Evolutionary conservation across 108 stramenopile genomes (phyloP).

Genomic region (Skeletonema marinoi): DNA sequence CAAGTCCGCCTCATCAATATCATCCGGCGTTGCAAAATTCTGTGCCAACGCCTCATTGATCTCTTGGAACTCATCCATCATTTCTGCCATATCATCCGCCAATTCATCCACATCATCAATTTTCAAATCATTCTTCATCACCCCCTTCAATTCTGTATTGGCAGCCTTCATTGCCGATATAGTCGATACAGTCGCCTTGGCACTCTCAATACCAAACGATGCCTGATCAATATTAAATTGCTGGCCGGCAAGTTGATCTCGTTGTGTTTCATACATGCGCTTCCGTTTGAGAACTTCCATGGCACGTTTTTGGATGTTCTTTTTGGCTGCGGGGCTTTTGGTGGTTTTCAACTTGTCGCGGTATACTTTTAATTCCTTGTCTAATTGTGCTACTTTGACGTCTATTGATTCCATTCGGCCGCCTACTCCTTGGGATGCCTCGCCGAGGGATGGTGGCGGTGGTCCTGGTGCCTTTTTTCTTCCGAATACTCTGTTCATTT

Average conservation of each 20-base stretch:
- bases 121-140: slow-evolving; percentile 89
- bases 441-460: slow-evolving; percentile 76
- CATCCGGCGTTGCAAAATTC: slow-evolving; percentile 93
- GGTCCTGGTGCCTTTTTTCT: slow-evolving; percentile 77
- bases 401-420: slow-evolving; percentile 72
- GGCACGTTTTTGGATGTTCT: slow-evolving; percentile 85
- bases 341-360: slow-evolving; percentile 89
- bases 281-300: slow-evolving; percentile 95
- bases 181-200: slow-evolving; percentile 91
- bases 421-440: slow-evolving; percentile 71
- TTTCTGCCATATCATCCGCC: slow-evolving; percentile 89
- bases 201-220: slow-evolving; percentile 91
- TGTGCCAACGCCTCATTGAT: slow-evolving; percentile 94
- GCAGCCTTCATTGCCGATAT: slow-evolving; percentile 97
- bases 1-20: slow-evolving; percentile 95
- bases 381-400: slow-evolving; percentile 77
- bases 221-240: slow-evolving; percentile 98
- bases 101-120: slow-evolving; percentile 95
- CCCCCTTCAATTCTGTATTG: slow-evolving; percentile 81
- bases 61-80: slow-evolving; percentile 95
- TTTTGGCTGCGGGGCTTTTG: slow-evolving; percentile 72
- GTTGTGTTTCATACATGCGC: slow-evolving; percentile 96
- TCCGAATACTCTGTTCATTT: slow-evolving; percentile 93
- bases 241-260: slow-evolving; percentile 93
- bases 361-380: slow-evolving; percentile 78